These are phyloP conservation scores for Leucosporidium creatinivorum DNA, from an alignment of 768 basidiomycete species.

Conservation along the genomic window DNA sequence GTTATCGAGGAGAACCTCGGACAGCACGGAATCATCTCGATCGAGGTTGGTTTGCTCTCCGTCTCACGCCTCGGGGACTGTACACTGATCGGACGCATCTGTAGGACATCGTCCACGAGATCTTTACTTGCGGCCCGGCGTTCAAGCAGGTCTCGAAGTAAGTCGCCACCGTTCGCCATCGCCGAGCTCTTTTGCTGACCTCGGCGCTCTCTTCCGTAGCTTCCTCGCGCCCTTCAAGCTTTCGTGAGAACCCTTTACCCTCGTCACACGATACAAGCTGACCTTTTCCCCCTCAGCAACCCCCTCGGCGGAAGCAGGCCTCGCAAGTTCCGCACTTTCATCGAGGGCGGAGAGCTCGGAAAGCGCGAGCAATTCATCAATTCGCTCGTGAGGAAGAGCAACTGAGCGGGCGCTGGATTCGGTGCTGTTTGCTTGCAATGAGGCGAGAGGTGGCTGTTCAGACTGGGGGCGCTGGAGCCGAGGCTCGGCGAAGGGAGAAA, in stretches of 20 bases:
- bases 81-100: too few relatives aligned
- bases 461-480: too few relatives aligned
- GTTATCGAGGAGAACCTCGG: conserved; percentile 86
- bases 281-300: not conserved
- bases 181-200: not conserved
- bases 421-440: too few relatives aligned
- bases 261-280: conserved; percentile 38
- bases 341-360: conserved; percentile 47
- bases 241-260: conserved; percentile 57
- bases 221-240: conserved; percentile 99
- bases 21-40: conserved; percentile 89
- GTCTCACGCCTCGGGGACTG: too few relatives aligned
- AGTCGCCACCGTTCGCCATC: not conserved
- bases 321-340: conserved; percentile 1
- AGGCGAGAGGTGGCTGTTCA: too few relatives aligned
- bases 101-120: conserved; percentile 96
- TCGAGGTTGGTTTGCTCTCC: too few relatives aligned
- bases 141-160: conserved; percentile 75
- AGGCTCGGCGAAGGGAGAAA: too few relatives aligned
- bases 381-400: conserved; percentile 66
- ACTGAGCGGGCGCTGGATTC: conserved; percentile 11
- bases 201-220: conserved; percentile 45
- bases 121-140: conserved; percentile 88
- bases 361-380: conserved; percentile 96
- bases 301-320: not conserved